These are phyloP conservation scores for Prunus armeniaca DNA, from an alignment of 306 rosid species.

Conservation along the genomic window DNA sequence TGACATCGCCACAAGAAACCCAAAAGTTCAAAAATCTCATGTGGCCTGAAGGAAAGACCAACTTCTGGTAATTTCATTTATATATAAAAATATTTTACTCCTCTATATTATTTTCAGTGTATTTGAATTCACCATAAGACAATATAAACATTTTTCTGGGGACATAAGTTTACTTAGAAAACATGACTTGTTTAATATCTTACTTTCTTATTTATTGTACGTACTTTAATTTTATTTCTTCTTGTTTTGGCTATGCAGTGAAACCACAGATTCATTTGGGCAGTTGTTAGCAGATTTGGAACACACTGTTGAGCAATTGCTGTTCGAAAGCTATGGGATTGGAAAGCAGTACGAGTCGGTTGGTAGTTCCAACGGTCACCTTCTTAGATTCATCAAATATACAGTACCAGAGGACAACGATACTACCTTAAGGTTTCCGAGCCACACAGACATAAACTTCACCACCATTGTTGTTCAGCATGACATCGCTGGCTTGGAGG, in stretches of 20 bases:
- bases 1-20: not conserved
- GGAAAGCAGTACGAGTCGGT: not conserved
- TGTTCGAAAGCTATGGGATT: not conserved
- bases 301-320: not conserved
- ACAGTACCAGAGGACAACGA: not conserved
- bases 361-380: not conserved
- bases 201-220: no score
- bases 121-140: no score
- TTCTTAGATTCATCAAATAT: not conserved
- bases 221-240: not conserved
- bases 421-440: not conserved
- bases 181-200: no score
- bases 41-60: not conserved
- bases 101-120: no score
- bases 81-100: no score
- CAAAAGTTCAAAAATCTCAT: constrained; percentile 1
- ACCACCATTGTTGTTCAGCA: constrained; percentile 4
- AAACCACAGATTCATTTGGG: not conserved
- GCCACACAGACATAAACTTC: constrained; percentile 3
- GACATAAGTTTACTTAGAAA: no score
- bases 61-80: not conserved
- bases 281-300: not conserved
- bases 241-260: not conserved
- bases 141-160: no score
- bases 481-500: constrained; percentile 2